Percentiles rank a stretch among this genome's conserved stretches.
These are phyloP conservation scores for Rubroboletus pulcherrimus DNA, from an alignment of 768 basidiomycete species.

Conservation along the genomic window DNA sequence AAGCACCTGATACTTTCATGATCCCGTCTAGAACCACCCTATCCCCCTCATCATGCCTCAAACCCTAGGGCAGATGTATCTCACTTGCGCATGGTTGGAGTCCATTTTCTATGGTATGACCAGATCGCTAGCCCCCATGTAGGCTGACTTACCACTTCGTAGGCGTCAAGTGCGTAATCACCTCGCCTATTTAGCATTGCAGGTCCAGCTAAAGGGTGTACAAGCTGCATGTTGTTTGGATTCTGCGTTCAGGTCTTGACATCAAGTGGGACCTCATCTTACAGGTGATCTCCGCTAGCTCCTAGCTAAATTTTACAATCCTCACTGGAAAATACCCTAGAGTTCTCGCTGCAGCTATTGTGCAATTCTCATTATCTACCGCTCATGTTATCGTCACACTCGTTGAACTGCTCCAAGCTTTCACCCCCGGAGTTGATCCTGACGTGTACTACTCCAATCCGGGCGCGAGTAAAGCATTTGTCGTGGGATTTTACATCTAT, in stretches of 20 bases:
- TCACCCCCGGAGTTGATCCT: conserved; percentile 1
- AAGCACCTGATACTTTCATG: background rate
- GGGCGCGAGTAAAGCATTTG: conserved; percentile 1
- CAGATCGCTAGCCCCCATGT: background rate
- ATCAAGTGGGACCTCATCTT: conserved; percentile 1
- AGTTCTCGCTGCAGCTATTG: conserved; percentile 10
- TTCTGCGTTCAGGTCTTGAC: conserved; percentile 7
- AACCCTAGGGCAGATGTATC: conserved; percentile 16
- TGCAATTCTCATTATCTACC: conserved; percentile 16
- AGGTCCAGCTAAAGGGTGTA: background rate
- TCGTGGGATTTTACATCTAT: conserved; percentile 19
- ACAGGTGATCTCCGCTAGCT: background rate
- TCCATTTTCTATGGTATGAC: conserved; percentile 17
- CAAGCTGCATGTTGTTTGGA: conserved; percentile 14
- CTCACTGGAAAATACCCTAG: background rate
- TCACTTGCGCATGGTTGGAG: conserved; percentile 15
- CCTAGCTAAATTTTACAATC: background rate
- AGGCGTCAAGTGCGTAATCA: conserved; percentile 12
- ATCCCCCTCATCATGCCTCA: conserved; percentile 4
- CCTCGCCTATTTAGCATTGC: background rate
- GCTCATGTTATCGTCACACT: conserved; percentile 13
- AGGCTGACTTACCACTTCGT: background rate
- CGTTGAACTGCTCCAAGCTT: conserved; percentile 15
- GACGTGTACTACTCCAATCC: conserved; percentile 8
- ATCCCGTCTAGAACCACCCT: background rate